Percentiles rank a stretch among this genome's conserved stretches.
These are phyloP conservation scores for Albugo candida DNA, from an alignment of 352 stramenopile species.

Conservation along the genomic window DNA sequence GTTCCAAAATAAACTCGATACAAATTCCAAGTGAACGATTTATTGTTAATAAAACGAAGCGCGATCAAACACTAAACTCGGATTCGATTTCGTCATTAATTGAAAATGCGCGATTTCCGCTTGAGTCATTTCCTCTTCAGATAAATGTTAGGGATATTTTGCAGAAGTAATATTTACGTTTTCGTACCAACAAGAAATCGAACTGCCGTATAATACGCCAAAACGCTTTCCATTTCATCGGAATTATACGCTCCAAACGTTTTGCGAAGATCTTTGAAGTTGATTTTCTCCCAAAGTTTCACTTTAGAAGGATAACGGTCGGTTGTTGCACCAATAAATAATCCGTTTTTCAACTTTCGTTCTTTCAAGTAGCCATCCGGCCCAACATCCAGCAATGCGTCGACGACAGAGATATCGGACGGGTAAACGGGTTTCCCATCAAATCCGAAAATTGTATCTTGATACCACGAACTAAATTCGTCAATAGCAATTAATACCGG, in stretches of 20 bases:
- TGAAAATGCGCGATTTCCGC: conserved; percentile 63
- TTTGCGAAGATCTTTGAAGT: conserved; percentile 50
- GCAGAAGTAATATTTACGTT: neutral
- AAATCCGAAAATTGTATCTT: conserved; percentile 74
- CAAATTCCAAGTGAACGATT: no score
- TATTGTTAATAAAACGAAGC: conserved; percentile 55
- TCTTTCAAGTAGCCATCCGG: conserved; percentile 29
- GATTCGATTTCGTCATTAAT: conserved; percentile 71
- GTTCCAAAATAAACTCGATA: no score
- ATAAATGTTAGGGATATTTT: no score
- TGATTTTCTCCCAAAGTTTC: conserved; percentile 65
- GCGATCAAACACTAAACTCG: conserved; percentile 60
- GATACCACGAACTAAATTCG: conserved; percentile 79
- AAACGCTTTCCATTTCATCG: conserved; percentile 49
- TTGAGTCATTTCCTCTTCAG: conserved; percentile 41
- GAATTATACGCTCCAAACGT: conserved; percentile 60
- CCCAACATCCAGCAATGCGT: conserved; percentile 49
- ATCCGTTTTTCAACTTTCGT: conserved; percentile 53
- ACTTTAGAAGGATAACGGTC: conserved; percentile 65
- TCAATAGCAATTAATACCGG: conserved; percentile 73
- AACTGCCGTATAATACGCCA: conserved; percentile 77
- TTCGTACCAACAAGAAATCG: conserved; percentile 33
- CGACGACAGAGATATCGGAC: conserved; percentile 63
- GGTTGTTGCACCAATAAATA: conserved; percentile 64
- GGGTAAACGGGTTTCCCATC: conserved; percentile 53